Base-by-base conservation (phyloP, 2,329 filamentous ascomycete genomes). In the Diaporthe sp. region DNA sequence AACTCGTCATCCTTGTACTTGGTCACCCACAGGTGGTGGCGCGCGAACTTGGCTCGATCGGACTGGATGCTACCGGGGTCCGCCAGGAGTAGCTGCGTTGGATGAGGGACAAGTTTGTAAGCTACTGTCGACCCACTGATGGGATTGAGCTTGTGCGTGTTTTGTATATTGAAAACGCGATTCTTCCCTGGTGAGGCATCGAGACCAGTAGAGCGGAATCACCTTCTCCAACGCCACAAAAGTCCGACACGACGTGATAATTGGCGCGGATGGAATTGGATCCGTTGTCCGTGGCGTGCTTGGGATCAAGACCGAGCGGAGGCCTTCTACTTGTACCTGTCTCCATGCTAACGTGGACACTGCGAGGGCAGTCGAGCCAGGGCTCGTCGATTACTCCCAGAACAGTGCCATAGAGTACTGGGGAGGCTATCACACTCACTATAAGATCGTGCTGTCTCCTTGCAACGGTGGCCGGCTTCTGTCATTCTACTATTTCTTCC, bases 401-500 rank as follows among this genome's bases (percentile, higher is more conserved):
- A 58, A 58, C 55, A 58, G 55, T 20, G 55, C 55, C 28, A 58
- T 58, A 58, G 55, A 58, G n/a, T 58, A 58, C 5, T 58, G 55
- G 55, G 55, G 55, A 3, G 55, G 55, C 55, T 58, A 58, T 17
- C 28, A 58, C 55, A 58, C 55, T 58, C 55, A 58, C 9, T 58
- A 58, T 31, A 58, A 58, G 55, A 37, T 58, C 8, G 55, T 58
- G 8, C 55, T 58, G 17, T 58, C 31, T 22, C 55, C 55, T 20
- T 58, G 55, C 55, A 58, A 58, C 55, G 55, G 55, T 17, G 55
- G 55, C 22, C 55, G 55, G 20, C 55, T 58, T 22, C 55, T 58
- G 12, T 58, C 31, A 4, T 58, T 37, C 10, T 58, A 58, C 8
- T 58, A 31, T 28, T 58, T 58, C 31, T 58, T 37, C 55, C 55